These are phyloP conservation scores for Funneliformis geosporum DNA, from an alignment of 192 early-diverging fungal species.

Conservation along the genomic window DNA sequence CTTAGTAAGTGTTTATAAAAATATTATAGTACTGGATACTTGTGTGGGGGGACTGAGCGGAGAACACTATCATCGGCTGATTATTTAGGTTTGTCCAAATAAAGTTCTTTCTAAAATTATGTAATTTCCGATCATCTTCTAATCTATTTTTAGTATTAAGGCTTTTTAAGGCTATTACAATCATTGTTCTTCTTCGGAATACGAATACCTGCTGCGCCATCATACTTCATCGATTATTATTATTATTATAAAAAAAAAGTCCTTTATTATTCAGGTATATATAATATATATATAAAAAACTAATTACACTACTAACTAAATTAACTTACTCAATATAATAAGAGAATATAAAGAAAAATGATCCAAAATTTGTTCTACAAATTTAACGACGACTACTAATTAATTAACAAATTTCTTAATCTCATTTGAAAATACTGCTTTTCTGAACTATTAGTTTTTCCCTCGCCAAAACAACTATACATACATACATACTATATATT, in stretches of 20 bases:
- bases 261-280: background rate
- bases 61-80: background rate
- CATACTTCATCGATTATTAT: background rate
- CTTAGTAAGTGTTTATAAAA: background rate
- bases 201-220: background rate
- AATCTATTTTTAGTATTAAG: background rate
- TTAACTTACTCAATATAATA: background rate
- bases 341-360: background rate
- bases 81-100: background rate
- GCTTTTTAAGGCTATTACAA: background rate
- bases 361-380: background rate
- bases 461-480: background rate
- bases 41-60: background rate
- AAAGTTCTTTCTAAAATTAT: background rate
- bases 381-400: background rate
- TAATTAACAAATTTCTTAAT: background rate
- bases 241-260: background rate
- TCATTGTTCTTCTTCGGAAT: background rate
- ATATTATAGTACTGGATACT: background rate
- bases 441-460: background rate
- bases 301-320: background rate
- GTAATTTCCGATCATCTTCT: background rate
- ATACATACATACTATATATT: background rate
- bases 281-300: background rate
- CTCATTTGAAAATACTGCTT: background rate